A percentile compares a stretch with the other conserved stretches of the same genome.
phyloP scores from a whole-genome alignment of 192 early-diverging fungal genomes.

The Coemansia sp. region DNA sequence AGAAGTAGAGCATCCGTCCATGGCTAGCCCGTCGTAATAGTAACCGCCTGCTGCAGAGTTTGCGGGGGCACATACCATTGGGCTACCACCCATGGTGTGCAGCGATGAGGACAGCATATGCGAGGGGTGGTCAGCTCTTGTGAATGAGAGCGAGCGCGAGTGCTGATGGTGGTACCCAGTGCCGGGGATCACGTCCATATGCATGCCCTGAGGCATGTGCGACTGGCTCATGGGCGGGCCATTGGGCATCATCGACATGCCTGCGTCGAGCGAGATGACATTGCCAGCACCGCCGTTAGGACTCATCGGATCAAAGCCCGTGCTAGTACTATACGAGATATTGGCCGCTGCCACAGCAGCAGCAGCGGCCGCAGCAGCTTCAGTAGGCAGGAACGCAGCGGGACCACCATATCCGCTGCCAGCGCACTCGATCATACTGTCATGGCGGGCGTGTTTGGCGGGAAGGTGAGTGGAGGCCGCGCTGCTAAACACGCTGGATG shows the following conservation, averaged over 20 bases:
- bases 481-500: slow-evolving; percentile 9
- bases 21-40: slow-evolving; percentile 27
- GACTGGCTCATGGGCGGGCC: slow-evolving; percentile 12
- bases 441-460: slow-evolving; percentile 35
- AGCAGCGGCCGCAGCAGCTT: slow-evolving; percentile 23
- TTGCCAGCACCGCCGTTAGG: slow-evolving; percentile 4
- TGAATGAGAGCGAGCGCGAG: slow-evolving; percentile 27
- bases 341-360: slow-evolving; percentile 25
- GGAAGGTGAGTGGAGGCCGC: slow-evolving; percentile 5
- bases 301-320: slow-evolving; percentile 29
- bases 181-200: slow-evolving; percentile 4
- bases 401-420: neutral
- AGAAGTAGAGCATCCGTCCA: neutral
- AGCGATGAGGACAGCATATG: slow-evolving; percentile 12
- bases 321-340: slow-evolving; percentile 20
- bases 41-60: slow-evolving; percentile 17
- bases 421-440: slow-evolving; percentile 15
- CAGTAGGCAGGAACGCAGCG: neutral
- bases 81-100: slow-evolving; percentile 16
- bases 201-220: slow-evolving; percentile 11
- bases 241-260: slow-evolving; percentile 22
- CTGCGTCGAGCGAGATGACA: slow-evolving; percentile 11
- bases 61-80: slow-evolving; percentile 12
- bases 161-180: slow-evolving; percentile 12
- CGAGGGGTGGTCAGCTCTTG: slow-evolving; percentile 14